These are phyloP conservation scores for Diaporthe sp. DNA, from an alignment of 2,329 filamentous ascomycete species.

Conservation along the genomic window DNA sequence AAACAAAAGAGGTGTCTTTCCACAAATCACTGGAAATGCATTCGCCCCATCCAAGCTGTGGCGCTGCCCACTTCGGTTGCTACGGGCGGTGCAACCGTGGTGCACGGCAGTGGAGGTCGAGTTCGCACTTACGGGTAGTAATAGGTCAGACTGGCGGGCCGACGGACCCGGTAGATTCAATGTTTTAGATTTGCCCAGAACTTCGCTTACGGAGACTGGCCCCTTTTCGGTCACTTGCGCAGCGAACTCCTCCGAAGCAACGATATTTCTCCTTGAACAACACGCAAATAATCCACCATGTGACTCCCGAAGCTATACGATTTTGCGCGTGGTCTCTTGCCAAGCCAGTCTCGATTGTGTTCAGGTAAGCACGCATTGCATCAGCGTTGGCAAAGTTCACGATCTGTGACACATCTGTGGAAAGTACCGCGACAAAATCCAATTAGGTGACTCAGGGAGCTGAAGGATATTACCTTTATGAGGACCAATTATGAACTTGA, in stretches of 20 bases:
- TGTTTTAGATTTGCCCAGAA: constrained; percentile 28
- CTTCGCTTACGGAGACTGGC: neutral
- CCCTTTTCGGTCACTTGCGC: neutral
- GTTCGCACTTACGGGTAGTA: neutral
- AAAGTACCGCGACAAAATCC: neutral
- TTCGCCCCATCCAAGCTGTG: neutral
- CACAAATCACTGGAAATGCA: neutral
- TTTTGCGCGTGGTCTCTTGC: neutral
- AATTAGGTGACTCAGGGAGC: no score
- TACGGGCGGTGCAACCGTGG: constrained; percentile 13
- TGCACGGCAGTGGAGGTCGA: neutral
- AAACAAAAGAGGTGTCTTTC: neutral
- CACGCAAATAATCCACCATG: neutral
- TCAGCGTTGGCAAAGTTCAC: no score
- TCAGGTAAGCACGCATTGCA: neutral
- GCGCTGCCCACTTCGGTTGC: constrained; percentile 9
- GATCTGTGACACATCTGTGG: neutral
- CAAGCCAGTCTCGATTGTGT: neutral
- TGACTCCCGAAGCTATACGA: neutral
- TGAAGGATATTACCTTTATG: neutral
- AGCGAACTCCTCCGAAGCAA: constrained; percentile 17
- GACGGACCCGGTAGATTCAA: constrained; percentile 5
- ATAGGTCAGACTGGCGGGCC: constrained; percentile 8
- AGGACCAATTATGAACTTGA: neutral
- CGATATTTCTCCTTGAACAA: neutral